phyloP scores from a whole-genome alignment of 176 grass and related monocot species.

The Melocanna baccifera region DNA sequence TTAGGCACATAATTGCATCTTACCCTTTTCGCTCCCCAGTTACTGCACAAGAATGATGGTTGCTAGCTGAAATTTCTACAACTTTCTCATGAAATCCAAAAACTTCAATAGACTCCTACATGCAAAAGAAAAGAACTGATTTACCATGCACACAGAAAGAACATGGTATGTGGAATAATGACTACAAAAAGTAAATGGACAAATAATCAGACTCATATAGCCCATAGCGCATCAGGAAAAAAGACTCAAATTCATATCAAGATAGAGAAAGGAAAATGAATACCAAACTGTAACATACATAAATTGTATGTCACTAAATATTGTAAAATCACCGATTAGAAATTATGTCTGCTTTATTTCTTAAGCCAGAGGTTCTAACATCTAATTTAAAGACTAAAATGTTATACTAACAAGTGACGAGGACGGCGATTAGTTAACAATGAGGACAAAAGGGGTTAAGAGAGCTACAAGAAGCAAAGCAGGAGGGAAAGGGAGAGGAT shows the following conservation, averaged over 20 bases:
- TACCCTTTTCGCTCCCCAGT: slow-evolving; percentile 57
- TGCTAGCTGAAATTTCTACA: slow-evolving; percentile 70
- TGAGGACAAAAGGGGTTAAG: too few species aligned
- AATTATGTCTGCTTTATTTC: background rate
- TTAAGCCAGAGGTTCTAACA: too few species aligned
- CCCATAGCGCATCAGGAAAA: background rate
- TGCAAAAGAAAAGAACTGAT: slow-evolving; percentile 7
- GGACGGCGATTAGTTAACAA: too few species aligned
- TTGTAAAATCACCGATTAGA: background rate
- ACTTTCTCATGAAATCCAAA: slow-evolving; percentile 60
- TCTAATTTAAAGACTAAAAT: background rate
- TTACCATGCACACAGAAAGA: background rate
- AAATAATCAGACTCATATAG: background rate
- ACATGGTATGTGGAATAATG: background rate
- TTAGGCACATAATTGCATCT: background rate
- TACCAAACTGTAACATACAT: background rate
- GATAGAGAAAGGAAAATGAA: slow-evolving; percentile 8
- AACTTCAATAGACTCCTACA: slow-evolving; percentile 77
- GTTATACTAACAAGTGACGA: background rate
- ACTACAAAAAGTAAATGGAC: too few species aligned
- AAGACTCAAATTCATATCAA: background rate
- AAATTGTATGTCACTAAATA: background rate
- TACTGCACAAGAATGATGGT: slow-evolving; percentile 78
- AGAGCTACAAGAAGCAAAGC: too few species aligned
- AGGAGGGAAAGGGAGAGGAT: too few species aligned